These are phyloP conservation scores for Talaromyces pinophilus DNA, from an alignment of 2,329 filamentous ascomycete genomes.

Conservation along the genomic window DNA sequence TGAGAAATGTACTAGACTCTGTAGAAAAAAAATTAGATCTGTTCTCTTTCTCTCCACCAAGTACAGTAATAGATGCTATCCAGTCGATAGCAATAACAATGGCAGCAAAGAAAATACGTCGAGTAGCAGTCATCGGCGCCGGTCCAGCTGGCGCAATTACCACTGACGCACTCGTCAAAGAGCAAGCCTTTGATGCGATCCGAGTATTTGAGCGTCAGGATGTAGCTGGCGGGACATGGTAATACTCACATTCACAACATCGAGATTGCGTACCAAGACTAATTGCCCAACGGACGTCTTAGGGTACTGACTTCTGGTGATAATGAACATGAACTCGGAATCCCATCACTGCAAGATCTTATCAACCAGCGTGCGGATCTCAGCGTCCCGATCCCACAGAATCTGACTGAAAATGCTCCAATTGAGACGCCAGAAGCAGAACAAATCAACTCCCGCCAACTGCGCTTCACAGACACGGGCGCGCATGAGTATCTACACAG, in stretches of 20 bases:
- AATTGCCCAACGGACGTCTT: neutral
- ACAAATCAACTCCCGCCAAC: neutral
- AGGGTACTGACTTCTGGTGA: neutral
- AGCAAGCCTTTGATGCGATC: constrained; percentile 36
- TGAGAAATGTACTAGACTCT: neutral
- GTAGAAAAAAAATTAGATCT: neutral
- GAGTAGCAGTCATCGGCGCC: constrained; percentile 32
- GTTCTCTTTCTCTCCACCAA: neutral
- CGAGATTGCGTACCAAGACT: neutral
- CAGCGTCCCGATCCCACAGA: neutral
- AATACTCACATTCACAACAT: neutral
- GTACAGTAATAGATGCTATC: neutral
- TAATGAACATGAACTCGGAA: neutral
- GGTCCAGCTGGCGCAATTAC: constrained; percentile 36
- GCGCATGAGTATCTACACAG: constrained; percentile 28
- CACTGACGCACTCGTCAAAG: constrained; percentile 34
- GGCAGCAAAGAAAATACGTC: neutral
- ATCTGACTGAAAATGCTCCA: neutral
- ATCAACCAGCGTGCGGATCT: neutral
- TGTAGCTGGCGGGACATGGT: constrained; percentile 36
- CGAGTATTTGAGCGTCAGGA: constrained; percentile 37
- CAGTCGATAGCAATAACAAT: neutral
- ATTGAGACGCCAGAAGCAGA: neutral
- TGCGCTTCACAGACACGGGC: neutral
- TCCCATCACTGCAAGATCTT: constrained; percentile 5